Conservation (phyloP, 306 rosid species). For the Prunus mume region DNA sequence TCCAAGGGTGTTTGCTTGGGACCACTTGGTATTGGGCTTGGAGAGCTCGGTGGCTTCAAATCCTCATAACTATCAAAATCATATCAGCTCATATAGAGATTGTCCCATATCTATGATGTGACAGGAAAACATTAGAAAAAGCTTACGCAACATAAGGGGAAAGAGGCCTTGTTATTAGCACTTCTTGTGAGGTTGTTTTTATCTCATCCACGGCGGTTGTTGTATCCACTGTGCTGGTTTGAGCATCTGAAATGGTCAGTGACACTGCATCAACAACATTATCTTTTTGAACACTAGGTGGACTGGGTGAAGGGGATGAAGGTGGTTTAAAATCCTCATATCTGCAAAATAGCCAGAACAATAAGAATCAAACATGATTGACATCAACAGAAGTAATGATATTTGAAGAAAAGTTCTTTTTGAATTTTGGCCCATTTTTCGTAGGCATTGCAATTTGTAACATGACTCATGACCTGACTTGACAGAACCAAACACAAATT, state of each 20-base stretch:
- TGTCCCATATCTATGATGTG: background rate
- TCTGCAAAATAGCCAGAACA: slow-evolving; percentile 29
- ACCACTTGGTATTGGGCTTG: slow-evolving; percentile 48
- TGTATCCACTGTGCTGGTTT: slow-evolving; percentile 17
- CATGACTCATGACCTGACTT: too few relatives aligned
- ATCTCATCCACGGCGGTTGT: slow-evolving; percentile 31
- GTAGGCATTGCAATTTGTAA: too few relatives aligned
- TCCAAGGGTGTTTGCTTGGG: slow-evolving; percentile 27
- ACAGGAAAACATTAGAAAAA: background rate
- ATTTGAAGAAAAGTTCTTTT: too few relatives aligned
- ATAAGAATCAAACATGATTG: background rate
- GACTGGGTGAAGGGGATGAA: slow-evolving; percentile 38
- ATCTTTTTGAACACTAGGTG: slow-evolving; percentile 31
- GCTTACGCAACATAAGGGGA: slow-evolving; percentile 65
- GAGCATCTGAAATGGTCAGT: slow-evolving; percentile 28
- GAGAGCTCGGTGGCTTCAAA: slow-evolving; percentile 66
- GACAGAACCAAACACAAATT: too few relatives aligned
- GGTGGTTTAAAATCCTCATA: slow-evolving; percentile 53
- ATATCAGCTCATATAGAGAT: slow-evolving; percentile 8
- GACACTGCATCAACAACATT: slow-evolving; percentile 23
- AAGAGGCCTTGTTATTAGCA: slow-evolving; percentile 30
- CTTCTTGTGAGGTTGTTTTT: slow-evolving; percentile 27
- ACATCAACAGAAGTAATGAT: background rate
- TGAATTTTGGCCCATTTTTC: too few relatives aligned
- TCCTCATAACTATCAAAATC: slow-evolving; percentile 45